Conservation (phyloP, 176 grass and related monocot species). For the Bromus sterilis region DNA sequence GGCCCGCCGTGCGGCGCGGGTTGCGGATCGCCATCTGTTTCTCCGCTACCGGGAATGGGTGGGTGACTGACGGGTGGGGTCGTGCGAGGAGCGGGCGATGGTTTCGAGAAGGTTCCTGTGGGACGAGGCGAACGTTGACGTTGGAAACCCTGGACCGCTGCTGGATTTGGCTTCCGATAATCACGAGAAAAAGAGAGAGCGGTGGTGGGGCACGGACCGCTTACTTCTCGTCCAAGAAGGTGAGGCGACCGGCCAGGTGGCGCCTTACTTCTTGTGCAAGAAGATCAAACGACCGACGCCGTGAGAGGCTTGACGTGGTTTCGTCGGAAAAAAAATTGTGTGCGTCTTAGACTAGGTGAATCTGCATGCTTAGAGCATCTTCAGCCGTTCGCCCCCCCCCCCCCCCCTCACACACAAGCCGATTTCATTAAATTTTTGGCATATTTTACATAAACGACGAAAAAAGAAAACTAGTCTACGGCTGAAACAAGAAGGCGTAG, state of each 20-base stretch:
- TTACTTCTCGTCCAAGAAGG: slow-evolving; percentile 16
- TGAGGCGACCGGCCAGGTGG: not conserved
- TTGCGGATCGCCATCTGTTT: slow-evolving; percentile 13
- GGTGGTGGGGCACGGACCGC: not conserved
- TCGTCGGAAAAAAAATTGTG: too few species aligned
- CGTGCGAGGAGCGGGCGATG: not conserved
- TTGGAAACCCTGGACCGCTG: slow-evolving; percentile 18
- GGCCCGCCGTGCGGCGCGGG: not conserved
- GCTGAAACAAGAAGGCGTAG: too few species aligned
- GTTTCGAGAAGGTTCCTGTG: slow-evolving; percentile 21
- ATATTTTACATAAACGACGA: too few species aligned
- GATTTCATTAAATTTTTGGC: too few species aligned
- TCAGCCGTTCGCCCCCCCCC: too few species aligned
- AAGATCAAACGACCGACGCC: not conserved
- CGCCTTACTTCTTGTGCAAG: not conserved
- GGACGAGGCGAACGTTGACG: not conserved
- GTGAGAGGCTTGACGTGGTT: not conserved
- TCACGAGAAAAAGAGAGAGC: not conserved
- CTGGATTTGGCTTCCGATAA: slow-evolving; percentile 10
- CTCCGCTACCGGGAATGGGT: not conserved
- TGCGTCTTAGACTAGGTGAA: too few species aligned
- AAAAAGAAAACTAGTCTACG: too few species aligned
- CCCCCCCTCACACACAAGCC: too few species aligned
- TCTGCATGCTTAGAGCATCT: too few species aligned
- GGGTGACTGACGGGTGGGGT: not conserved